Evolutionary conservation across 208 protist species (phyloP).

Genomic region (Wallacemonas collosoma): DNA sequence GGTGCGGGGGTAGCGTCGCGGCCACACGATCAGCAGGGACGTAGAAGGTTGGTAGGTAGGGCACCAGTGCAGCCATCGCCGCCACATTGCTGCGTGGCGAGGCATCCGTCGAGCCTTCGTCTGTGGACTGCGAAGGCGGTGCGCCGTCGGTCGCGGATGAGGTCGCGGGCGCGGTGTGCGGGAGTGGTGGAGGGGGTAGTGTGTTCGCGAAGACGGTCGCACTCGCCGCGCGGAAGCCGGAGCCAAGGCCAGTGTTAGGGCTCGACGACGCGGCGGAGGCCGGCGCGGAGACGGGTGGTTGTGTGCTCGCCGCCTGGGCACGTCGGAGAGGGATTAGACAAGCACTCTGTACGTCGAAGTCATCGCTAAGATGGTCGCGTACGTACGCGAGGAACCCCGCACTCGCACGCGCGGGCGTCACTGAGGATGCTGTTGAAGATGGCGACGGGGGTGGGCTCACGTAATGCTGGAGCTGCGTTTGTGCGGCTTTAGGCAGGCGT

Average conservation of each 20-base stretch:
- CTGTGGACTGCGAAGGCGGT: not conserved
- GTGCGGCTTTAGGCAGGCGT: slow-evolving; percentile 20
- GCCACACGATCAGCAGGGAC: slow-evolving; percentile 52
- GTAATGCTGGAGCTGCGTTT: slow-evolving; percentile 36
- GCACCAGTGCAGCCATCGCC: slow-evolving; percentile 63
- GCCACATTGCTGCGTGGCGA: slow-evolving; percentile 40
- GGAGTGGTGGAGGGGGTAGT: slow-evolving; percentile 30
- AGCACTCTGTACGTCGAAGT: slow-evolving; percentile 9
- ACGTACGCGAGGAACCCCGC: slow-evolving; percentile 23
- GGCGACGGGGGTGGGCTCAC: not conserved
- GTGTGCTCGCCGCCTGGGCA: not conserved
- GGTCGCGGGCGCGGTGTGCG: slow-evolving; percentile 26
- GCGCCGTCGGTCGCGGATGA: slow-evolving; percentile 25
- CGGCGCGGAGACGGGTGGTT: not conserved
- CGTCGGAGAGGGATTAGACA: not conserved
- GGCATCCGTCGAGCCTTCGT: not conserved
- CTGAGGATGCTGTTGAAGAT: not conserved
- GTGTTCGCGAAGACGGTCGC: slow-evolving; percentile 8
- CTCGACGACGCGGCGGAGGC: not conserved
- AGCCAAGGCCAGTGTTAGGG: not conserved
- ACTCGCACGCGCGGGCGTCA: not conserved
- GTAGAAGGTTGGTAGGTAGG: slow-evolving; percentile 87
- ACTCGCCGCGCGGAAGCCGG: slow-evolving; percentile 1
- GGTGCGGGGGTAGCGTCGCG: slow-evolving; percentile 42
- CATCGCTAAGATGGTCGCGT: slow-evolving; percentile 17